Evolutionary conservation across 108 stramenopile species (phyloP).

Genomic region (Seminavis robusta): DNA sequence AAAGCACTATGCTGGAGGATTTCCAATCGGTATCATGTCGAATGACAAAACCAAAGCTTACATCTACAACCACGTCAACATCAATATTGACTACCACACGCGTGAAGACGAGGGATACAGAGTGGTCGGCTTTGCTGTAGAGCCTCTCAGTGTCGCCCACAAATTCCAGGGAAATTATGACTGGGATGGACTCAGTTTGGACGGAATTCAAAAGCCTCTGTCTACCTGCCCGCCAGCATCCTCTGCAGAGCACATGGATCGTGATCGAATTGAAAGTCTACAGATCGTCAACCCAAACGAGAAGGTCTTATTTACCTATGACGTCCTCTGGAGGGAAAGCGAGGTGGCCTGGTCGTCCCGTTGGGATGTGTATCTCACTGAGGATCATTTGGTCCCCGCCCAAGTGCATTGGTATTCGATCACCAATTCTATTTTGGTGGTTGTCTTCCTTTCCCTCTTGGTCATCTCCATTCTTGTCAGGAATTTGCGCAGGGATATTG

Average conservation of each 20-base stretch:
- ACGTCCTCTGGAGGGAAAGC: constrained; percentile 90
- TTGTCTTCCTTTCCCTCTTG: constrained; percentile 91
- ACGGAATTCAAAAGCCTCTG: constrained; percentile 64
- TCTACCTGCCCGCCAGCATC: constrained; percentile 64
- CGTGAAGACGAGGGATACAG: constrained; percentile 83
- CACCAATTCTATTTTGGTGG: constrained; percentile 93
- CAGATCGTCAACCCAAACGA: constrained; percentile 57
- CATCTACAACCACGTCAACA: constrained; percentile 96
- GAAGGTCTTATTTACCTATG: constrained; percentile 96
- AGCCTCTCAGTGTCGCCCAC: constrained; percentile 91
- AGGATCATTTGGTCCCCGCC: constrained; percentile 88
- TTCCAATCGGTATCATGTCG: constrained; percentile 87
- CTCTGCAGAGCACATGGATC: constrained; percentile 29
- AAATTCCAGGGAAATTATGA: constrained; percentile 62
- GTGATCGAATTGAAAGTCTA: constrained; percentile 23
- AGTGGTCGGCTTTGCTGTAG: constrained; percentile 93
- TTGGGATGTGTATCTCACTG: constrained; percentile 97
- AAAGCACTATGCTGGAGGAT: constrained; percentile 88
- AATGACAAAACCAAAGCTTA: constrained; percentile 57
- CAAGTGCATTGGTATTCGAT: constrained; percentile 98
- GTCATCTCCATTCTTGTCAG: constrained; percentile 95
- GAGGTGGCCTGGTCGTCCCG: constrained; percentile 93
- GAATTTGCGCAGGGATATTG: constrained; percentile 92
- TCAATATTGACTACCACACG: constrained; percentile 87
- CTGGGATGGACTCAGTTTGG: constrained; percentile 67